phyloP scores from a whole-genome alignment of 2,329 filamentous ascomycete genomes.

The Teratosphaeriaceae sp. region DNA sequence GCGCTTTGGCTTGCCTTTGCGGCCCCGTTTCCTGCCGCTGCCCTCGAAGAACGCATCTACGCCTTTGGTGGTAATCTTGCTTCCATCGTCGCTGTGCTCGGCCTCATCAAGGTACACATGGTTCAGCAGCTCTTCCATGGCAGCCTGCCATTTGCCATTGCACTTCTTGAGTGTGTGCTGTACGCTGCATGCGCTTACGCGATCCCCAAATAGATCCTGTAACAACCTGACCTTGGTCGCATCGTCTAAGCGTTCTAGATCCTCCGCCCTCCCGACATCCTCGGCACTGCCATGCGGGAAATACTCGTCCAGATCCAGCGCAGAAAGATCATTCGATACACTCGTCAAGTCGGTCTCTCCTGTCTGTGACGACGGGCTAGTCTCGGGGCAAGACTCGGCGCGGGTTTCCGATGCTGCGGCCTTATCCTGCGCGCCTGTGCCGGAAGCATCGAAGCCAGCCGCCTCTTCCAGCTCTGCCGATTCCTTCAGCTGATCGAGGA shows the following conservation, averaged over 20 bases:
- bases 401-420: conserved; percentile 11
- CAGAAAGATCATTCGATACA: conserved; percentile 41
- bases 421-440: conserved; percentile 47
- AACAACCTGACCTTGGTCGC: conserved; percentile 60
- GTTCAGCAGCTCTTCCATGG: conserved; percentile 76
- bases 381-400: conserved; percentile 31
- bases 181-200: conserved; percentile 58
- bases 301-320: conserved; percentile 19
- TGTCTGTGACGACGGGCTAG: conserved; percentile 35
- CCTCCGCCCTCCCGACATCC: conserved; percentile 21
- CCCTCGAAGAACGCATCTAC: conserved; percentile 70
- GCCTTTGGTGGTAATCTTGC: conserved; percentile 53
- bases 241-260: conserved; percentile 41
- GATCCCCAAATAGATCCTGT: conserved; percentile 62
- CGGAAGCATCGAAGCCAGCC: conserved; percentile 71
- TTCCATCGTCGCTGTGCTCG: conserved; percentile 41
- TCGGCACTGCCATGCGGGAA: conserved; percentile 14
- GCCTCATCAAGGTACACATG: conserved; percentile 69
- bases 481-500: conserved; percentile 59
- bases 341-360: conserved; percentile 46
- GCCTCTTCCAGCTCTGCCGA: conserved; percentile 61
- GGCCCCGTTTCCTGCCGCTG: conserved; percentile 40
- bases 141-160: conserved; percentile 58
- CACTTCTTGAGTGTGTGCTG: conserved; percentile 60
- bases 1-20: conserved; percentile 39